Evolutionary conservation across 2,329 filamentous ascomycete species (phyloP), one percentile per base, ranked within the genome.

Genomic region (Cercospora nicotianae): DNA sequence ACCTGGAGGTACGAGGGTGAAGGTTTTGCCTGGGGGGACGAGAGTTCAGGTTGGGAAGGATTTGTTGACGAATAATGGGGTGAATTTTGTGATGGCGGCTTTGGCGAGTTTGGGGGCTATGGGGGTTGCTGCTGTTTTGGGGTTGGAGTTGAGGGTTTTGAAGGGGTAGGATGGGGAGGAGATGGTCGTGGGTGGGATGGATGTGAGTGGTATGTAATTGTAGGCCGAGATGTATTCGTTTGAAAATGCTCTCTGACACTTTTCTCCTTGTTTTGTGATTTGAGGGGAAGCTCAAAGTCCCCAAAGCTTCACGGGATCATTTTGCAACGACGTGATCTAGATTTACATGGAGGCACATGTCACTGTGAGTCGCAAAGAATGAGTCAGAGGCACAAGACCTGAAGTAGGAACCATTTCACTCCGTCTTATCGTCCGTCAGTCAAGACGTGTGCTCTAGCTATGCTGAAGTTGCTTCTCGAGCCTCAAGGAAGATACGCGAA

Each of bases 1-100:
- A 3, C 88, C 79, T 53, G 81, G 83, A 66, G 84, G 81, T 48
- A 74, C 82, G 70, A 87, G 87, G 74, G 83, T 81, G 80, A 87
- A 74, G 62, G 74, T 79, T 16, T 65, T 70, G 9, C 64, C 68
- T 6, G 77, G 75, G 57, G 78, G 77, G 3, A 74, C 73, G 36
- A 71, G 76, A 74, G 82, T 81, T 80, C 86, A 91, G 80, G 90
- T 83, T 72, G 93, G 88, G 77, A 61, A 84, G 81, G 87, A 97
- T 77, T 78, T 96, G 69, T 83, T 99, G 66, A 93, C 96, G 79
- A 99, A 99, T 79, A 99, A 99, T 79, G 91, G 92, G 64, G 93
- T 99, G 74, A 99, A 99, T 79, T 87, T 97, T 67, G 79, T 94
- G 66, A 98, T 97, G 94, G 94, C 94, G 0, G 85, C 87, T 13